phyloP scores from a whole-genome alignment of 768 basidiomycete species.

The Pleurotus cornucopiae region DNA sequence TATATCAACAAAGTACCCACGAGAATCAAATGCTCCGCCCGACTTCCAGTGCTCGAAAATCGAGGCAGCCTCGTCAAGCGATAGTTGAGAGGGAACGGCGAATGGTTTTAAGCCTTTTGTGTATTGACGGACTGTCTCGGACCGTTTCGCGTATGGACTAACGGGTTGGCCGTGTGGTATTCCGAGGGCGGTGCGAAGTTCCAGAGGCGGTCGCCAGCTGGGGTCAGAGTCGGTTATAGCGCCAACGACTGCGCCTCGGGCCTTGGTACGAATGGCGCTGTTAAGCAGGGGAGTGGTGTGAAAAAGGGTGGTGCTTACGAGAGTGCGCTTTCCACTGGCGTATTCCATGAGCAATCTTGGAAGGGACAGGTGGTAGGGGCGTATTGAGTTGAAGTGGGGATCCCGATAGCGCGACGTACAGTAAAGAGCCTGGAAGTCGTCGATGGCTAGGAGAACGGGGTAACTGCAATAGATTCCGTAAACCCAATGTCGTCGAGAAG shows the following conservation, averaged over 20 bases:
- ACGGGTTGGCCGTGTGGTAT: conserved; percentile 36
- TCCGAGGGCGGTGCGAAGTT: conserved; percentile 60
- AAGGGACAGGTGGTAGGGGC: conserved; percentile 73
- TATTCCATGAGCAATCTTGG: conserved; percentile 78
- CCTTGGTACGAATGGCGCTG: conserved; percentile 29
- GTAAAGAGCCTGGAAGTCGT: conserved; percentile 85
- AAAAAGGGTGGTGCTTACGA: conserved; percentile 42
- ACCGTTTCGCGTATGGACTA: conserved; percentile 56
- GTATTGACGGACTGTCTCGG: conserved; percentile 44
- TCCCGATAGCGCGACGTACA: conserved; percentile 65
- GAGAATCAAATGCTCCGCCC: conserved; percentile 47
- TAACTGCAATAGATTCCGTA: conserved; percentile 33
- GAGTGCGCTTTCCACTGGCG: conserved; percentile 60
- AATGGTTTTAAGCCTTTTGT: conserved; percentile 41
- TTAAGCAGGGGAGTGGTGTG: background rate
- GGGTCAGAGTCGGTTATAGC: conserved; percentile 63
- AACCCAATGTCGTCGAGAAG: too few species aligned
- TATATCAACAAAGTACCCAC: conserved; percentile 28
- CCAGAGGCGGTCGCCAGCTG: conserved; percentile 51
- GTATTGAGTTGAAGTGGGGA: conserved; percentile 63
- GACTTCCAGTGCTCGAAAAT: conserved; percentile 77
- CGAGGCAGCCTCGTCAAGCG: conserved; percentile 62
- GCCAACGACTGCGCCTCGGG: conserved; percentile 67
- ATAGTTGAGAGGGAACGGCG: conserved; percentile 51
- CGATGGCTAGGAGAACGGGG: conserved; percentile 81